Evolutionary conservation across 768 basidiomycete genomes (phyloP), one percentile per base, ranked within the genome.

Genomic region (Auriscalpium microsporum): DNA sequence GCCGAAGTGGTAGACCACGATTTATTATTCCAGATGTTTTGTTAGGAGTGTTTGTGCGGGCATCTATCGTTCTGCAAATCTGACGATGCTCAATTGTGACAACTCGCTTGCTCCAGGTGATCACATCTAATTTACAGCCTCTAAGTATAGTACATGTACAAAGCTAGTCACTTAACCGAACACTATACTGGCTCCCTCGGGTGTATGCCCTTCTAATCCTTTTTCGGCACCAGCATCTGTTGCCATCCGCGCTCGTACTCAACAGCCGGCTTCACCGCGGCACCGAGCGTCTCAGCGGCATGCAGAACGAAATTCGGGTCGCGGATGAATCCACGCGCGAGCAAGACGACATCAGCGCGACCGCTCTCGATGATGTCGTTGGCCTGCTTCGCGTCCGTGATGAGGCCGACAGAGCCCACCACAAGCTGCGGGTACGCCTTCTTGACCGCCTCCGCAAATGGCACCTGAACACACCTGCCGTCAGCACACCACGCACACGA

Each of bases 381-480:
- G 28, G 80, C 80, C 63, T 82, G 77, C 16, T 72, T 56, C 2
- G 86, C 78, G 10, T 81, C 75, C 0, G 81, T 85, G 64, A 94
- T 87, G 50, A 87, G 66, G 0, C 90, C 90, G 17, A 92, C 90
- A 4, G 84, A 67, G 10, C 83, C 80, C 50, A 88, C 68, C 16
- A 72, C 56, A 21, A 86, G 64, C 19, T 76, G 70, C 1, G 84
- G 83, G 52, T 83, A 66, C 0, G 78, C 79, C 50, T 78, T 77
- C 68, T 87, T 84, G 55, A 87, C 69, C 17, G 76, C 77, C 53
- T 79, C 81, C 1, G 89, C 82, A 62, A 87, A 88, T 3, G 78
- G 83, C 1, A 86, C 82, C 80, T 87, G 61, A 11, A 19, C 9
- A 42, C 23, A 14, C 28, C 48, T 2, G 17, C 19, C 13, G 13